Base-by-base conservation (phyloP, 805 yeast genomes). In the Candida jianshihensis region DNA sequence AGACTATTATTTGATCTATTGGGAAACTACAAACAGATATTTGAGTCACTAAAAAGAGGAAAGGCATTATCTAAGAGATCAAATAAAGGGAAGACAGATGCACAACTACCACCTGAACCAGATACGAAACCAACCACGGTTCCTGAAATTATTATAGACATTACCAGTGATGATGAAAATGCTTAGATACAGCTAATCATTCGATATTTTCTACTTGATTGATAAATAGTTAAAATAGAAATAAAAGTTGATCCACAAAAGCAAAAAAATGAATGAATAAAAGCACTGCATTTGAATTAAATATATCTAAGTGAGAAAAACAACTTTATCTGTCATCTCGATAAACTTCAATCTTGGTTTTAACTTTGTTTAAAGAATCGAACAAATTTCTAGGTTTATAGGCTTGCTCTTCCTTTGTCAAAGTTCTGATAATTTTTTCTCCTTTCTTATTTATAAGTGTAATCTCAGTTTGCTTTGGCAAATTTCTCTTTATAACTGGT, bases 1-100 rank as follows among this genome's bases (percentile, higher is more conserved):
- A 65, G 70, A 39, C 71, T 85, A 31, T 63, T 83, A 31, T 60
- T 62, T 30, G 95, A 86, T 51, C 59, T 86, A 30, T 63, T 85
- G 47, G 60, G 61, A 12, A 59, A 78, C 45, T 78, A 78, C 43
- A 78, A 74, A 19, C 61, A 64, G 16, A 73, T 85, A n/a, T 84
- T 85, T 50, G 68, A 71, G 24, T 84, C 77, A 44, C 69, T 84
- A 45, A 75, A 72, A 38, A 51, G 64, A 15, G 33, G 34, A 18
- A n/a, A 40, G 26, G 48, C 47, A 32, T 48, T 54, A 12, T 34
- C 31, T 11, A 34, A 20, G 9, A 31, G 14, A 19, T 7, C n/a
- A n/a, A n/a, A n/a, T n/a, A n/a, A n/a, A n/a, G n/a, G n/a, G n/a
- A n/a, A n/a, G n/a, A n/a, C n/a, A n/a, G n/a, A n/a, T n/a, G n/a